These are phyloP conservation scores for Abrus pulchellus DNA, from an alignment of 306 rosid genomes.

Conservation along the genomic window DNA sequence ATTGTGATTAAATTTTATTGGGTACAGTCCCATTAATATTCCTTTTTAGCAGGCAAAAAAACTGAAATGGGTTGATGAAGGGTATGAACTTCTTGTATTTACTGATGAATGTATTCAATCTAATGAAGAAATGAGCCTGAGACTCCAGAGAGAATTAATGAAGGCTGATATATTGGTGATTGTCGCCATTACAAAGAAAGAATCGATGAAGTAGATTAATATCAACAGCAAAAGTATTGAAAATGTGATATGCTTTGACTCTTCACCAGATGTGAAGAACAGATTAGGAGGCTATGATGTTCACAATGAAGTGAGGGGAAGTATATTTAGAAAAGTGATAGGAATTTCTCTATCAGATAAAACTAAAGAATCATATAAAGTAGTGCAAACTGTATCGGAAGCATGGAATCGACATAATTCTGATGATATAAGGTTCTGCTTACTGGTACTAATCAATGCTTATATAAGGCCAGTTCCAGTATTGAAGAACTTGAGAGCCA, in stretches of 20 bases:
- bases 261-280: slow-evolving; percentile 65
- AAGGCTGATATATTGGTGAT: slow-evolving; percentile 68
- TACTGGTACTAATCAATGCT: slow-evolving; percentile 79
- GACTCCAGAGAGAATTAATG: slow-evolving; percentile 49
- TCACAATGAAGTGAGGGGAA: slow-evolving; percentile 50
- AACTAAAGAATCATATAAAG: slow-evolving; percentile 59
- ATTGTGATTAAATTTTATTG: not conserved
- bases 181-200: slow-evolving; percentile 69
- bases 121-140: slow-evolving; percentile 34
- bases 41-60: slow-evolving; percentile 68
- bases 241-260: slow-evolving; percentile 75
- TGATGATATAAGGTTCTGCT: slow-evolving; percentile 87
- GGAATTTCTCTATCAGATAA: slow-evolving; percentile 52
- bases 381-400: slow-evolving; percentile 72
- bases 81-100: slow-evolving; percentile 75
- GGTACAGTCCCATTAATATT: slow-evolving; percentile 25
- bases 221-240: slow-evolving; percentile 43
- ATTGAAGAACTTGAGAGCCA: slow-evolving; percentile 82
- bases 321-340: slow-evolving; percentile 52
- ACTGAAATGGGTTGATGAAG: slow-evolving; percentile 87
- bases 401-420: slow-evolving; percentile 84
- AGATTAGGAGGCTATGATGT: slow-evolving; percentile 76
- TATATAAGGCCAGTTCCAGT: slow-evolving; percentile 82
- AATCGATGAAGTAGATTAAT: slow-evolving; percentile 65
- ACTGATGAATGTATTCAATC: slow-evolving; percentile 58